Evolutionary conservation across 129 eudicot genomes (phyloP).

Genomic region (Mikania micrantha): DNA sequence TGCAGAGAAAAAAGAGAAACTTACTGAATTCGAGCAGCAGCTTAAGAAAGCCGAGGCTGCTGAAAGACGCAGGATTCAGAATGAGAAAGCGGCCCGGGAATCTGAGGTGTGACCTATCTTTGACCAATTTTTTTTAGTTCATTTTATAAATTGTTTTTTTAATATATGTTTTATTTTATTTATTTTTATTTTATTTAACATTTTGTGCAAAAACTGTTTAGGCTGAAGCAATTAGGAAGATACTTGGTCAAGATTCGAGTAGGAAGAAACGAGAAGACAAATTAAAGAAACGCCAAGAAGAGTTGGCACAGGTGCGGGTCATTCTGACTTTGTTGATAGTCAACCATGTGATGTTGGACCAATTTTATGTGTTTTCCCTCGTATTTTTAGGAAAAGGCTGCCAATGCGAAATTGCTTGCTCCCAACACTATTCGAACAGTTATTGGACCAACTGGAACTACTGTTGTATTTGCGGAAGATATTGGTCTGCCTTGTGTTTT

Average conservation of each 20-base stretch:
- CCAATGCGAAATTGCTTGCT: slow-evolving; percentile 48
- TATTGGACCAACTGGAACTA: slow-evolving; percentile 77
- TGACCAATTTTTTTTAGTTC: not conserved
- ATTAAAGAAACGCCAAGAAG: slow-evolving; percentile 87
- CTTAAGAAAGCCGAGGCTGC: slow-evolving; percentile 94
- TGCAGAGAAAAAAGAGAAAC: slow-evolving; percentile 83
- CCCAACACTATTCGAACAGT: slow-evolving; percentile 58
- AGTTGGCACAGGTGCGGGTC: slow-evolving; percentile 68
- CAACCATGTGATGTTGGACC: not conserved
- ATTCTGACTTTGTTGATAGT: not conserved
- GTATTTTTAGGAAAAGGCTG: slow-evolving; percentile 59
- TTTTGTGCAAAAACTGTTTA: slow-evolving; percentile 18
- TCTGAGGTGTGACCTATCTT: slow-evolving; percentile 53
- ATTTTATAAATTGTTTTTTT: too few species aligned
- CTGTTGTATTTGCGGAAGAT: slow-evolving; percentile 73
- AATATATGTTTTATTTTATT: too few species aligned
- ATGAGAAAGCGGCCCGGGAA: slow-evolving; percentile 92
- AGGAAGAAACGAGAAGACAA: slow-evolving; percentile 94
- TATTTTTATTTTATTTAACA: not conserved
- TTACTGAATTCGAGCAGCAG: slow-evolving; percentile 87
- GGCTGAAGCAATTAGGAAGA: slow-evolving; percentile 97
- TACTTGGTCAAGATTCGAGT: slow-evolving; percentile 90
- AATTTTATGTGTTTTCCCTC: not conserved
- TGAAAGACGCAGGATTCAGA: slow-evolving; percentile 79
- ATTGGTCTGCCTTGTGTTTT: slow-evolving; percentile 75